Percentiles rank a stretch among this genome's conserved stretches.
Conservation (phyloP, 495 filamentous ascomycete genomes). For the Thozetella sp. region DNA sequence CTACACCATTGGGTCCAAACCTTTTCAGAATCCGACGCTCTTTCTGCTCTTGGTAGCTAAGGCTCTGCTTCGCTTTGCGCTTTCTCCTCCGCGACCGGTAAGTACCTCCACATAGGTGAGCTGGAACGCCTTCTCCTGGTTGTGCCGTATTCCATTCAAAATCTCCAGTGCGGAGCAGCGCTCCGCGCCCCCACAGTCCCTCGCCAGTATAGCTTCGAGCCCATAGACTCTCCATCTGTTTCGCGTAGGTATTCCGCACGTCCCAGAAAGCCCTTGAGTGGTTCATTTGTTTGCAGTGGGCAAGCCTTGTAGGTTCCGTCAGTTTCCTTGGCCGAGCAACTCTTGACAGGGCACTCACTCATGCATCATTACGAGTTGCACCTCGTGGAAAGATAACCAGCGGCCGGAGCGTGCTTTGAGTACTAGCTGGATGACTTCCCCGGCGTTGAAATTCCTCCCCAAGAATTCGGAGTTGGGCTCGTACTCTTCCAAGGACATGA, state of each 20-base stretch:
- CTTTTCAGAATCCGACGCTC: constrained; percentile 71
- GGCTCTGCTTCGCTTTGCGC: constrained; percentile 50
- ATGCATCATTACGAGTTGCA: constrained; percentile 89
- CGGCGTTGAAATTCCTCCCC: constrained; percentile 81
- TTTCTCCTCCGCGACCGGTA: constrained; percentile 56
- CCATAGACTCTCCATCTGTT: constrained; percentile 67
- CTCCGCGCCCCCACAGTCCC: constrained; percentile 74
- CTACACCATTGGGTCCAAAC: constrained; percentile 68
- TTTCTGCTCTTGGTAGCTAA: constrained; percentile 63
- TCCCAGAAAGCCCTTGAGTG: constrained; percentile 74
- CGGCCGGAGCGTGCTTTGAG: constrained; percentile 61
- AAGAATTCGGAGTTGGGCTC: constrained; percentile 73
- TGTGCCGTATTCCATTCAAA: constrained; percentile 53
- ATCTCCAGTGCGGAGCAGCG: constrained; percentile 56
- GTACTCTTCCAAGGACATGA: constrained; percentile 78
- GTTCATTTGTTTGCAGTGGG: constrained; percentile 85
- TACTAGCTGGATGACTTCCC: constrained; percentile 81
- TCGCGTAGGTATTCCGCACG: constrained; percentile 66
- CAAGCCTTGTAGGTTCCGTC: constrained; percentile 45
- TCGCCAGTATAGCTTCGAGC: constrained; percentile 69
- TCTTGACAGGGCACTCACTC: constrained; percentile 30
- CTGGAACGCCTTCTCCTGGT: constrained; percentile 54
- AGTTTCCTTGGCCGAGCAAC: neutral
- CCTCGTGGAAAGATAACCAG: constrained; percentile 76
- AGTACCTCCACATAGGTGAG: constrained; percentile 71